Evolutionary conservation across 2,329 filamentous ascomycete genomes (phyloP).

Genomic region (Trichoderma koningii): DNA sequence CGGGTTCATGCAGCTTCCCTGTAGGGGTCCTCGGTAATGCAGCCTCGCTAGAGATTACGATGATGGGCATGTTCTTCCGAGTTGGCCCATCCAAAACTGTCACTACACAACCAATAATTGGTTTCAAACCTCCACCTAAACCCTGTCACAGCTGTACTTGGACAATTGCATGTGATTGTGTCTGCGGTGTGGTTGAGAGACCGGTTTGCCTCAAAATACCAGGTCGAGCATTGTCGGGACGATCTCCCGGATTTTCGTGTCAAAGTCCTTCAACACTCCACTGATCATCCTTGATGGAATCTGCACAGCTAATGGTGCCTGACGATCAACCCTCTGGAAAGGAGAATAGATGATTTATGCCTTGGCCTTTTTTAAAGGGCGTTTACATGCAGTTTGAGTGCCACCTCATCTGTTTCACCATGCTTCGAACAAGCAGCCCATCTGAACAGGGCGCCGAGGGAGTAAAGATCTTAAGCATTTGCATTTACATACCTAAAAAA

Average conservation of each 20-base stretch:
- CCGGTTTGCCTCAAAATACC: neutral
- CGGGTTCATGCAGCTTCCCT: neutral
- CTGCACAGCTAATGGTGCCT: neutral
- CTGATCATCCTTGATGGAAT: conserved; percentile 1
- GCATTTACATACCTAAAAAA: too few relatives aligned
- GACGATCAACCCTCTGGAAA: too few relatives aligned
- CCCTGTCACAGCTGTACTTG: too few relatives aligned
- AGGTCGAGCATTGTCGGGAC: neutral
- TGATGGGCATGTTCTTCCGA: neutral
- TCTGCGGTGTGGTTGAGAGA: too few relatives aligned
- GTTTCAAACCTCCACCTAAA: neutral
- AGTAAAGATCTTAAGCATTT: too few relatives aligned
- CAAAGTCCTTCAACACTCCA: neutral
- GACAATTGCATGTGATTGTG: too few relatives aligned
- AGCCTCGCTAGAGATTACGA: neutral
- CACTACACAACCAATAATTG: neutral
- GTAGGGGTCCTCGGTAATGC: neutral
- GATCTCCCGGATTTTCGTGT: conserved; percentile 4
- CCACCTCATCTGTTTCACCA: too few relatives aligned
- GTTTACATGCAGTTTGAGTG: too few relatives aligned
- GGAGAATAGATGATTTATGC: too few relatives aligned
- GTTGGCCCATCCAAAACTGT: neutral
- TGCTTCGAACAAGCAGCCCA: too few relatives aligned
- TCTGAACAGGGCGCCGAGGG: too few relatives aligned
- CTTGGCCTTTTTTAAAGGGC: too few relatives aligned